phyloP scores from a whole-genome alignment of 306 rosid species.

The Ormosia emarginata region DNA sequence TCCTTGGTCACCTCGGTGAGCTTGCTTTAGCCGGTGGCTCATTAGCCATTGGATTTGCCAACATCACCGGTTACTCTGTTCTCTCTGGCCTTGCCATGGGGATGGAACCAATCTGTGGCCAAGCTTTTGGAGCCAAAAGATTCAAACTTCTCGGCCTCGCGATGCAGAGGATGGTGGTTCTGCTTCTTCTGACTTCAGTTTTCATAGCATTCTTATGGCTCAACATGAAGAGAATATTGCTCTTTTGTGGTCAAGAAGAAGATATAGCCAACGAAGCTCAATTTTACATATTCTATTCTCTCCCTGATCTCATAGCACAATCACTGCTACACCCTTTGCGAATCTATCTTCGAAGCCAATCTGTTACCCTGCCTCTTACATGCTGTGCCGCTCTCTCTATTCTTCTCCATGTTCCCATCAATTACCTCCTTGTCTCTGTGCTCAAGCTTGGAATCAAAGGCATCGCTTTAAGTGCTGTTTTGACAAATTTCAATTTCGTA shows the following conservation, averaged over 20 bases:
- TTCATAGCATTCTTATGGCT: constrained; percentile 27
- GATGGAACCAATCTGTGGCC: constrained; percentile 41
- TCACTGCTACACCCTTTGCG: constrained; percentile 33
- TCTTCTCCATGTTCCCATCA: constrained; percentile 37
- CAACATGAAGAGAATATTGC: constrained; percentile 19
- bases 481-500: constrained; percentile 34
- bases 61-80: constrained; percentile 35
- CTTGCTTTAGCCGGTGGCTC: constrained; percentile 40
- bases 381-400: constrained; percentile 28
- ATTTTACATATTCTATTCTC: constrained; percentile 16
- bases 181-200: constrained; percentile 21
- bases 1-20: constrained; percentile 33
- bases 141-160: constrained; percentile 30
- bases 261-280: constrained; percentile 36
- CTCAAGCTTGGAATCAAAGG: constrained; percentile 37
- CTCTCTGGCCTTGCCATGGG: constrained; percentile 51
- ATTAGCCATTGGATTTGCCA: constrained; percentile 37
- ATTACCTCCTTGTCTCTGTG: constrained; percentile 24
- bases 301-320: constrained; percentile 36
- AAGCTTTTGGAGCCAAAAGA: constrained; percentile 36
- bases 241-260: constrained; percentile 28
- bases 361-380: constrained; percentile 30
- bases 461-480: constrained; percentile 23
- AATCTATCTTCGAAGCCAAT: constrained; percentile 39
- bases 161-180: constrained; percentile 25